A percentile compares a stretch with the other conserved stretches of the same genome.
Evolutionary conservation across 176 grass and related monocot genomes (phyloP).

Genomic region (Oryza brachyantha): DNA sequence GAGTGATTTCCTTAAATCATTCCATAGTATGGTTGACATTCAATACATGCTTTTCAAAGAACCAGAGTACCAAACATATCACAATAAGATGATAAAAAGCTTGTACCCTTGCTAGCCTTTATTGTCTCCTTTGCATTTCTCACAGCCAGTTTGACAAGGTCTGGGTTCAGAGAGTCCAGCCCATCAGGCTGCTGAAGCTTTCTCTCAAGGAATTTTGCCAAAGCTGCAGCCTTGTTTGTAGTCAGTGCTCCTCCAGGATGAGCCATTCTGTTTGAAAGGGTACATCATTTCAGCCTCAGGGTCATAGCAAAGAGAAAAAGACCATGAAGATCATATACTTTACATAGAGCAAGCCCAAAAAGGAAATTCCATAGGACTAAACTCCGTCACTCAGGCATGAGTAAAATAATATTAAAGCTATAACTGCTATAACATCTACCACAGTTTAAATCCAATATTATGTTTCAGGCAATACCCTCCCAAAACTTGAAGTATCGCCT

Average conservation of each 20-base stretch:
- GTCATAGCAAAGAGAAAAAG: neutral
- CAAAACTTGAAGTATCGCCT: neutral
- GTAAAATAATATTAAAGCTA: neutral
- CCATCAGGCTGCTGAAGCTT: conserved; percentile 94
- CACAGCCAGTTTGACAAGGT: conserved; percentile 80
- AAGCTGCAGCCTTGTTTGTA: conserved; percentile 97
- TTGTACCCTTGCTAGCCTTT: conserved; percentile 59
- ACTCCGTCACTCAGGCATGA: neutral
- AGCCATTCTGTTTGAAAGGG: conserved; percentile 57
- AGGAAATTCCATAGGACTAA: neutral
- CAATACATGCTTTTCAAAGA: neutral
- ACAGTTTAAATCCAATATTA: neutral
- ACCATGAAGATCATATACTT: neutral
- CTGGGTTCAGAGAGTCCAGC: conserved; percentile 70
- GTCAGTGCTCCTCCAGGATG: conserved; percentile 87
- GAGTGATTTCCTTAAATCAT: neutral
- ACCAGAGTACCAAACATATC: neutral
- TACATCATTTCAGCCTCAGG: conserved; percentile 16
- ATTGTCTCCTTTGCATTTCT: conserved; percentile 84
- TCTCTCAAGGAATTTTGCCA: conserved; percentile 96
- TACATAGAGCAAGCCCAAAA: neutral
- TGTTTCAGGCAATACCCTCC: neutral
- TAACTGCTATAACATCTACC: neutral
- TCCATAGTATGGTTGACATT: neutral
- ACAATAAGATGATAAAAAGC: neutral